Conservation (phyloP, 1,284 basidiomycete species). For the Tylopilus orsonianus region DNA sequence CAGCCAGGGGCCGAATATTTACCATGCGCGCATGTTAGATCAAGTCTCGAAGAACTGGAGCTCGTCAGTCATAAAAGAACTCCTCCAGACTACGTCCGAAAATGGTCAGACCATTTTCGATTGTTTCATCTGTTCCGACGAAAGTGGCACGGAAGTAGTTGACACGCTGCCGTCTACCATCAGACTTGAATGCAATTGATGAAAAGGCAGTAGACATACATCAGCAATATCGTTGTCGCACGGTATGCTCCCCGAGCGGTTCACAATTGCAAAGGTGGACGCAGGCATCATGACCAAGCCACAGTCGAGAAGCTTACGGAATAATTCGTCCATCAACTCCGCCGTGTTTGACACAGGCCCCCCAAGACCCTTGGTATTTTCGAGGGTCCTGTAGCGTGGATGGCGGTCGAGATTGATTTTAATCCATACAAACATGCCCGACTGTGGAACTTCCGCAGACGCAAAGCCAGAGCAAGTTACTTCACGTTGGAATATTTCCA, state of each 20-base stretch:
- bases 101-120: conserved; percentile 29
- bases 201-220: conserved; percentile 15
- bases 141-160: conserved; percentile 35
- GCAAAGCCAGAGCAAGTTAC: conserved; percentile 21
- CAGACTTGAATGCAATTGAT: background rate
- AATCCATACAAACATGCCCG: conserved; percentile 40
- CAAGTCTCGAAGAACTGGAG: background rate
- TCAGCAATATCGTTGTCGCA: conserved; percentile 27
- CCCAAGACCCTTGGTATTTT: conserved; percentile 15
- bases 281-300: conserved; percentile 37
- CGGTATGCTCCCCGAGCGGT: conserved; percentile 21
- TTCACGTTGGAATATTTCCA: conserved; percentile 30
- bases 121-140: conserved; percentile 34
- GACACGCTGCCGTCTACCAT: conserved; percentile 22
- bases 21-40: background rate
- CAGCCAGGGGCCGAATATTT: background rate
- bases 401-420: conserved; percentile 34
- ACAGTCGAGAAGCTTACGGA: conserved; percentile 30
- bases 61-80: conserved; percentile 26
- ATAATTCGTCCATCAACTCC: conserved; percentile 36
- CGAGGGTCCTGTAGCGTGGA: conserved; percentile 24
- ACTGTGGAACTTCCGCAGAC: conserved; percentile 31
- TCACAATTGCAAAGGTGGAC: conserved; percentile 35
- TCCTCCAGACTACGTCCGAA: conserved; percentile 29
- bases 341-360: conserved; percentile 31